These are phyloP conservation scores for Adiantum capillusveneris DNA, from an alignment of 75 land plant genomes.

Conservation along the genomic window DNA sequence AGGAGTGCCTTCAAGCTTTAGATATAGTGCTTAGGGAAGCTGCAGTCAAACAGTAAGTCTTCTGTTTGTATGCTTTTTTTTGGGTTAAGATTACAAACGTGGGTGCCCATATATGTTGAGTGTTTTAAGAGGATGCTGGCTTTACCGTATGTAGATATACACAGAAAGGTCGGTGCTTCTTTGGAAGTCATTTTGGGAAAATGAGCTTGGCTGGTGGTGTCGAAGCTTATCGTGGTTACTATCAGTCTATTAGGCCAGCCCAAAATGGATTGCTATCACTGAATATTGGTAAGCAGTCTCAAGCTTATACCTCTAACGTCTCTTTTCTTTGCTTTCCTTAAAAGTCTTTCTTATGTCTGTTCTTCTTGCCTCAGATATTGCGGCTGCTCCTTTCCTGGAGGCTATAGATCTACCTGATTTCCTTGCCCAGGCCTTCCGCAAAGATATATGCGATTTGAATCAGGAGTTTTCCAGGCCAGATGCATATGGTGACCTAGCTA, in stretches of 20 bases:
- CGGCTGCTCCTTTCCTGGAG: slow-evolving; percentile 18
- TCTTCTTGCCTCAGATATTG: slow-evolving; percentile 9
- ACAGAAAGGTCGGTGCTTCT: slow-evolving; percentile 14
- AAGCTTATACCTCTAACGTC: no score
- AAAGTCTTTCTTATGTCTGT: not conserved
- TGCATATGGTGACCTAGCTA: slow-evolving; percentile 10
- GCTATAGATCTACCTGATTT: slow-evolving; percentile 1
- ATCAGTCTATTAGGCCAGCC: slow-evolving; percentile 18
- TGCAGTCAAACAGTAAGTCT: slow-evolving; percentile 10
- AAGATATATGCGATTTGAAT: slow-evolving; percentile 10
- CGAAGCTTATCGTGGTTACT: slow-evolving; percentile 19
- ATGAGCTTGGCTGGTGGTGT: slow-evolving; percentile 15
- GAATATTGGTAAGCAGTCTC: slow-evolving; percentile 9
- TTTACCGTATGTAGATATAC: slow-evolving; percentile 9
- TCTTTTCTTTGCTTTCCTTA: no score
- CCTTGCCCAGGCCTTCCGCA: slow-evolving; percentile 2
- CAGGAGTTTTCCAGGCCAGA: slow-evolving; percentile 8
- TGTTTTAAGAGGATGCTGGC: no score
- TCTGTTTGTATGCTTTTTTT: no score
- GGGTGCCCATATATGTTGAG: no score
- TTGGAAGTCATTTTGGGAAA: slow-evolving; percentile 7
- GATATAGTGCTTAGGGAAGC: slow-evolving; percentile 22
- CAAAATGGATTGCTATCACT: slow-evolving; percentile 8
- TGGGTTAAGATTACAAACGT: no score
- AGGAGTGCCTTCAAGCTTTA: slow-evolving; percentile 17